Base-by-base conservation (phyloP, 2,329 filamentous ascomycete genomes). In the Zymoseptoria passerinii region DNA sequence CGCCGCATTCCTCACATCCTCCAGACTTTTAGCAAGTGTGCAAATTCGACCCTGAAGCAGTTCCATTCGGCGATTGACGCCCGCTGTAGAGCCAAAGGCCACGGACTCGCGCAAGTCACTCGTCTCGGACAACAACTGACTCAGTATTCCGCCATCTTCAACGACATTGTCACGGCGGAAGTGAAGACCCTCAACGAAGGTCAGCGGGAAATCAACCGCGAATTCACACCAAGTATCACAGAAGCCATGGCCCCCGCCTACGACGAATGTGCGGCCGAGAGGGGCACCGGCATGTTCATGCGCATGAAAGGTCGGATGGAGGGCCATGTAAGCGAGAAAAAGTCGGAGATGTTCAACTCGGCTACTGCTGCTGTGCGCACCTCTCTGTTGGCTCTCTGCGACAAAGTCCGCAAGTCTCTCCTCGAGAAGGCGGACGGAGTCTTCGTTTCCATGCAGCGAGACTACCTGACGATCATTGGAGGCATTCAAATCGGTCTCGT, bases 271-370 rank as follows among this genome's bases (percentile, higher is more conserved):
- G 61, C 68, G 4, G 62, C 68, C 0, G 79, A 83, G 65, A 48
- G 48, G n/a, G 80, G 78, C 3, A 3, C 44, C 0, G 81, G 82
- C 2, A 73, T 67, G 9, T 83, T 72, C 65, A 70, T 58, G 40
- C 75, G 81, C 2, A 85, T 85, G 79, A 84, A 82, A 61, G 58
- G 52, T 0, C 61, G 71, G 27, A 82, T 85, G 80, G 56, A 56
- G 0, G 49, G 62, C 0, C 75, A 83, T 56, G 74, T 85, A 1
- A 68, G 75, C 0, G 44, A 53, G 0, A 54, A 68, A 3, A 75
- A 77, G 2, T 60, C 71, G 9, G 64, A 60, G 1, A 85, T 85
- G 81, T 85, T 84, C 65, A 60, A 65, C 2, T 62, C 73, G 4
- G 78, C 79, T 0, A 75, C 74, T 0, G 58, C 75, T 1, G 70